phyloP scores from a whole-genome alignment of 2,329 filamentous ascomycete genomes.

The Trichoderma semiorbis region DNA sequence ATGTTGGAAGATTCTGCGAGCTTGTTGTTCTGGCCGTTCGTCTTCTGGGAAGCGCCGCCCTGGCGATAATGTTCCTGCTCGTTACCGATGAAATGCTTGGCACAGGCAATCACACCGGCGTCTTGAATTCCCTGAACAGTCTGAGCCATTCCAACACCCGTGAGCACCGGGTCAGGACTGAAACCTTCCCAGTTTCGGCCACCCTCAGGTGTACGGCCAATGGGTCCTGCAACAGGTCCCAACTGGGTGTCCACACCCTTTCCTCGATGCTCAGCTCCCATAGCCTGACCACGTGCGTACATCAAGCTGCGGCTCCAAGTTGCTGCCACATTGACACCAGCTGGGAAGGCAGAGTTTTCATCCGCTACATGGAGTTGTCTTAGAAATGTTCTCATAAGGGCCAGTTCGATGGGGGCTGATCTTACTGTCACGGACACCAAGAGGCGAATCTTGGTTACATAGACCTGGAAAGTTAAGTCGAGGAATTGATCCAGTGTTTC shows the following conservation, averaged over 20 bases:
- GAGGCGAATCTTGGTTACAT: neutral
- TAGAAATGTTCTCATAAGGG: neutral
- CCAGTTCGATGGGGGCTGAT: neutral
- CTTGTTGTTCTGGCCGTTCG: neutral
- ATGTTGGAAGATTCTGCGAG: neutral
- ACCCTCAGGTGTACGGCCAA: slow-evolving; percentile 67
- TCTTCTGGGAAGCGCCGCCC: neutral
- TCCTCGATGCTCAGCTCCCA: neutral
- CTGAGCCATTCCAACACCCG: slow-evolving; percentile 65
- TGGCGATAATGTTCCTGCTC: neutral
- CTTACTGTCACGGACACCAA: neutral
- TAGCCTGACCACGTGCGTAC: neutral
- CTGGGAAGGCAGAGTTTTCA: neutral
- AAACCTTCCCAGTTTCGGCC: slow-evolving; percentile 77
- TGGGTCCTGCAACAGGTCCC: slow-evolving; percentile 66
- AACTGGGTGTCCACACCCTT: slow-evolving; percentile 22
- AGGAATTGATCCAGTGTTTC: slow-evolving; percentile 45
- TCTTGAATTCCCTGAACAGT: slow-evolving; percentile 77
- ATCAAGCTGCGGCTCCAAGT: neutral
- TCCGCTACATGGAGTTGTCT: neutral
- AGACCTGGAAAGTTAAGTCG: slow-evolving; percentile 42
- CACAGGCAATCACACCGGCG: slow-evolving; percentile 47
- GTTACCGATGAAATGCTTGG: neutral
- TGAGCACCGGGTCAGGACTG: slow-evolving; percentile 65
- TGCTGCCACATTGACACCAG: neutral